phyloP scores from a whole-genome alignment of 208 protist species.

The Leishmania lainsoni region DNA sequence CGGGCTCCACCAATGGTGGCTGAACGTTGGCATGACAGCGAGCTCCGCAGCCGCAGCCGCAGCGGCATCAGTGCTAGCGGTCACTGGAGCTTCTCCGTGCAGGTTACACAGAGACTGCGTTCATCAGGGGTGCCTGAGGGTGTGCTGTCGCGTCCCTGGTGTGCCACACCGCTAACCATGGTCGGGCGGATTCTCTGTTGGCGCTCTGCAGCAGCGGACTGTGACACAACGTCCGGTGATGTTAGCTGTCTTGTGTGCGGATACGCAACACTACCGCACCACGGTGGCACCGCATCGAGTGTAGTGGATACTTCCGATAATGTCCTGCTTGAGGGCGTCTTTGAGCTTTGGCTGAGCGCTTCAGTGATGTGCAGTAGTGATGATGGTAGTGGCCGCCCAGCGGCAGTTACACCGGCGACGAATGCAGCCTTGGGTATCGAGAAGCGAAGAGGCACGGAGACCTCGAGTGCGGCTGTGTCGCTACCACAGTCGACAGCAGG shows the following conservation, averaged over 20 bases:
- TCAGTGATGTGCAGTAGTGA: not conserved
- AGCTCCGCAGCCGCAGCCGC: not conserved
- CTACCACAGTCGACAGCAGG: not conserved
- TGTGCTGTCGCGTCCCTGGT: not conserved
- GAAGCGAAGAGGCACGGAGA: not conserved
- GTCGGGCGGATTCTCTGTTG: constrained; percentile 11
- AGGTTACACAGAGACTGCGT: constrained; percentile 12
- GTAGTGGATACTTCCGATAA: not conserved
- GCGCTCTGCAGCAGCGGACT: not conserved
- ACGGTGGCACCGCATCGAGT: not conserved
- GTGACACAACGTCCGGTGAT: not conserved
- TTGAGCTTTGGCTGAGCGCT: constrained; percentile 3
- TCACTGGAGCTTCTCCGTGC: constrained; percentile 21
- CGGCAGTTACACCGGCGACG: not conserved
- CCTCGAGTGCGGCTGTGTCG: not conserved
- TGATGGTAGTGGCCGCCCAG: not conserved
- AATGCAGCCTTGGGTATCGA: not conserved
- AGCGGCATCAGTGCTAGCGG: not conserved
- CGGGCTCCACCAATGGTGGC: not conserved
- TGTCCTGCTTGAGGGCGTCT: constrained; percentile 17
- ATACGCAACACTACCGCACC: not conserved
- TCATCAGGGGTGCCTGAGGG: not conserved
- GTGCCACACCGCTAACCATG: not conserved
- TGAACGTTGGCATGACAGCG: not conserved
- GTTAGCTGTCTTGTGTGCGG: constrained; percentile 12